phyloP scores from a whole-genome alignment of 2,329 filamentous ascomycete species.

The Cytospora piceicola region DNA sequence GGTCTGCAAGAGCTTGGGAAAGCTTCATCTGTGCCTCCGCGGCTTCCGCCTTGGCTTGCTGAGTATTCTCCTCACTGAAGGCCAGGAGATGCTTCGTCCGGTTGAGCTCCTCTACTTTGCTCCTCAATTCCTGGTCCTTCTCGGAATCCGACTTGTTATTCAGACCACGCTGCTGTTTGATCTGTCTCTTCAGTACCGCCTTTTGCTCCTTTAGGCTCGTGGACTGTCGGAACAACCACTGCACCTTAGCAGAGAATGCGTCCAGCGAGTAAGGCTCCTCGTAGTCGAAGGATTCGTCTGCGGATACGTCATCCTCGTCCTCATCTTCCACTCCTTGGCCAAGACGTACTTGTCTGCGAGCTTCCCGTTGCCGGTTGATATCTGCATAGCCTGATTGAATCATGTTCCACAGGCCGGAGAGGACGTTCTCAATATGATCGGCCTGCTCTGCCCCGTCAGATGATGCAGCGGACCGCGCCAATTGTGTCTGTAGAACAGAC shows the following conservation, averaged over 20 bases:
- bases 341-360: conserved; percentile 55
- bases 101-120: conserved; percentile 61
- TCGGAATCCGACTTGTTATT: conserved; percentile 83
- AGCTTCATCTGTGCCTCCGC: conserved; percentile 53
- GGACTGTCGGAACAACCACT: conserved; percentile 77
- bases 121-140: conserved; percentile 66
- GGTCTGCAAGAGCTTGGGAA: conserved; percentile 51
- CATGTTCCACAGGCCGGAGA: conserved; percentile 61
- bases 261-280: conserved; percentile 71
- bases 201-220: conserved; percentile 84
- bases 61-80: conserved; percentile 37
- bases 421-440: conserved; percentile 60
- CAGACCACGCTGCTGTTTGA: conserved; percentile 92
- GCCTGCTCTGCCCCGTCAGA: conserved; percentile 44
- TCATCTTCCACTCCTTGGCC: conserved; percentile 58
- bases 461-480: conserved; percentile 43
- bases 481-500: conserved; percentile 50
- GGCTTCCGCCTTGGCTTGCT: conserved; percentile 35
- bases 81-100: conserved; percentile 38
- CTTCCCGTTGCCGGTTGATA: conserved; percentile 57
- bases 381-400: conserved; percentile 60
- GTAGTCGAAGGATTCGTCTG: conserved; percentile 61
- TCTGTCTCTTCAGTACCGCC: conserved; percentile 83
- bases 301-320: conserved; percentile 64
- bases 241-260: conserved; percentile 78